phyloP scores from a whole-genome alignment of 192 early-diverging fungal species.

The Umbelopsis vinacea region DNA sequence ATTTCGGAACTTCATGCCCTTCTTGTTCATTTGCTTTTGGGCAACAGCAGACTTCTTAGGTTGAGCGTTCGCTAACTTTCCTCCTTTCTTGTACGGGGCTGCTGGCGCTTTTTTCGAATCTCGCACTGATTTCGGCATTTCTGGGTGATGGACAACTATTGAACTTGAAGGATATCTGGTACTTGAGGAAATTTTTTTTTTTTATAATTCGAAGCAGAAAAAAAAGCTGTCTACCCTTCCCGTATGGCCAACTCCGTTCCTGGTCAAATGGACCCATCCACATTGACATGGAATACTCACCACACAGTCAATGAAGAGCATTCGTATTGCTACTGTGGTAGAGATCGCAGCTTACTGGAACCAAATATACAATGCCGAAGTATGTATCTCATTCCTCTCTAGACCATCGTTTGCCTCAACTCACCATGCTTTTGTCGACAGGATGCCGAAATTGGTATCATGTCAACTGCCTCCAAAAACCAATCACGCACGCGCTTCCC shows the following conservation, averaged over 20 bases:
- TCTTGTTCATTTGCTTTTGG: slow-evolving; percentile 16
- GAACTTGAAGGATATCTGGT: not conserved
- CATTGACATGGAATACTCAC: slow-evolving; percentile 58
- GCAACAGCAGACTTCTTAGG: slow-evolving; percentile 2
- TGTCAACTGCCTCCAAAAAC: slow-evolving; percentile 50
- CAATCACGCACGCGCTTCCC: slow-evolving; percentile 50
- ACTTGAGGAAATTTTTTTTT: not conserved
- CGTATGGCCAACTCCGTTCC: slow-evolving; percentile 10
- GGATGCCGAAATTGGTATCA: slow-evolving; percentile 73
- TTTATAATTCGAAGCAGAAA: not conserved
- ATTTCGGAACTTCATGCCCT: slow-evolving; percentile 29
- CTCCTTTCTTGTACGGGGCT: slow-evolving; percentile 7
- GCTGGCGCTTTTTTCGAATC: not conserved
- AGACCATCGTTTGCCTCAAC: not conserved
- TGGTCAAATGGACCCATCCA: not conserved
- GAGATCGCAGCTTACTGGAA: slow-evolving; percentile 60
- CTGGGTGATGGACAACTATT: not conserved
- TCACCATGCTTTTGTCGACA: slow-evolving; percentile 19
- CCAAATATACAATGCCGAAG: slow-evolving; percentile 60
- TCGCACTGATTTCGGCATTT: slow-evolving; percentile 2
- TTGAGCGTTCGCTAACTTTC: not conserved
- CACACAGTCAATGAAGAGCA: slow-evolving; percentile 66
- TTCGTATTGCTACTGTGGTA: slow-evolving; percentile 72
- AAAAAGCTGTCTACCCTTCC: not conserved
- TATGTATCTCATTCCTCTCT: slow-evolving; percentile 23